Evolutionary conservation across 208 protist genomes (phyloP).

Genomic region (Leishmania arabica): DNA sequence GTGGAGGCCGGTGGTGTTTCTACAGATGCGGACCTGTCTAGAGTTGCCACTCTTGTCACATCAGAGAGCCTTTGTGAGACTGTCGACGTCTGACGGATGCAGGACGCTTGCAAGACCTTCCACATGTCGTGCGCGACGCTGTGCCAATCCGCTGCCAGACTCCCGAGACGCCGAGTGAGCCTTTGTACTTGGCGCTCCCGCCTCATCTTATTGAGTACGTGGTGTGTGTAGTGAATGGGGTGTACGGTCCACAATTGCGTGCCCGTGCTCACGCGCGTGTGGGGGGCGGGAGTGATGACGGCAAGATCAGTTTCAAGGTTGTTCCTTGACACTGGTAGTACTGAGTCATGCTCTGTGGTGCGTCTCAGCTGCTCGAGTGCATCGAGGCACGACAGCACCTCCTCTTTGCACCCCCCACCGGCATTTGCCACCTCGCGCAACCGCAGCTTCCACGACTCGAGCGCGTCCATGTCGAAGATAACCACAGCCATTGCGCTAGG

Average conservation of each 20-base stretch:
- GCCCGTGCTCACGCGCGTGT: slow-evolving; percentile 2
- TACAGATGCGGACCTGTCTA: background rate
- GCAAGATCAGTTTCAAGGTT: background rate
- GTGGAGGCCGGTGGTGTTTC: background rate
- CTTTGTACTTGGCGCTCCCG: slow-evolving; percentile 3
- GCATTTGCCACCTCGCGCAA: background rate
- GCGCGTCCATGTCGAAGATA: background rate
- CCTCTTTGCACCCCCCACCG: background rate
- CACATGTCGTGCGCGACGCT: slow-evolving; percentile 18
- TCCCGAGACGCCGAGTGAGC: slow-evolving; percentile 22
- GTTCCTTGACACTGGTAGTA: background rate
- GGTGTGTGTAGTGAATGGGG: slow-evolving; percentile 32
- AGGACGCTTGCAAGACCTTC: slow-evolving; percentile 3
- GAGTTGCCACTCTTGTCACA: background rate
- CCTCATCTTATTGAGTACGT: slow-evolving; percentile 38
- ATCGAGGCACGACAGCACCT: slow-evolving; percentile 2
- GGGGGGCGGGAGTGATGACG: too few relatives aligned
- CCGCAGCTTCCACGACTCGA: slow-evolving; percentile 2
- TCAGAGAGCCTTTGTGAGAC: background rate
- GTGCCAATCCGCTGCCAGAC: slow-evolving; percentile 14
- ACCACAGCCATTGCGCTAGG: background rate
- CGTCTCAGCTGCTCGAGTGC: slow-evolving; percentile 1
- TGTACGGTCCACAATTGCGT: slow-evolving; percentile 54
- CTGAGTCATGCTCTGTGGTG: background rate
- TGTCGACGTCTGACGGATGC: background rate